Evolutionary conservation across 1,284 basidiomycete species (phyloP), one percentile per base, ranked within the genome.

Genomic region (Boletellus dicymbophilus): DNA sequence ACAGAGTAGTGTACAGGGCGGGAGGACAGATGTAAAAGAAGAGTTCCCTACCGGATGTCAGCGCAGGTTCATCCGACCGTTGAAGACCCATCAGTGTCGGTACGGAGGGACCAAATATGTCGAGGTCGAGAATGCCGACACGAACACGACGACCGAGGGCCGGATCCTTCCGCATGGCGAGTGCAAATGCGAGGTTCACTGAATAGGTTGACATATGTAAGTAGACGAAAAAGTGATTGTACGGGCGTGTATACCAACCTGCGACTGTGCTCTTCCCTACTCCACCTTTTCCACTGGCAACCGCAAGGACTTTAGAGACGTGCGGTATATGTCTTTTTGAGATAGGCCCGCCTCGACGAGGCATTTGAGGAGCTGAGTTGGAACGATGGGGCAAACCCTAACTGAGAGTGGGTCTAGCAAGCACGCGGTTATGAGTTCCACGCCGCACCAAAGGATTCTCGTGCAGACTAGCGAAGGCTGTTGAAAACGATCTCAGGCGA

Each of bases 241-340:
- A 38, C n/a, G n/a, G n/a, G 36, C 48, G 49, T 30, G n/a, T 13
- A 42, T 28, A 67, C 75, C 40, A 53, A 93, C 93, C 90, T 43
- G 95, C 90, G 30, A 98, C 77, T 1, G 95, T 98, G 58, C 92
- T 95, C 73, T 99, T 99, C 8, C 96, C 96, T 2, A 98, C 96
- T 2, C 96, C 96, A 30, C 96, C 97, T 66, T 98, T 98, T 15
- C 95, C 96, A 58, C 91, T 95, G 1, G 94, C 91, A 0, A 99
- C 95, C 5, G 85, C 89, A 9, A 99, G 68, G 25, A 97, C 84
- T 48, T 81, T 82, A 54, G 79, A 78, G 12, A 87, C 88, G 61
- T 90, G 74, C 2, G 86, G 79, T 42, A 91, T 82, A 2, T 72
- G 62, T 27, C 82, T 71, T 64, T 85, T 88, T 49, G 73, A 67